Conservation (phyloP, 148 eudicot species). For the Cornus controversa region DNA sequence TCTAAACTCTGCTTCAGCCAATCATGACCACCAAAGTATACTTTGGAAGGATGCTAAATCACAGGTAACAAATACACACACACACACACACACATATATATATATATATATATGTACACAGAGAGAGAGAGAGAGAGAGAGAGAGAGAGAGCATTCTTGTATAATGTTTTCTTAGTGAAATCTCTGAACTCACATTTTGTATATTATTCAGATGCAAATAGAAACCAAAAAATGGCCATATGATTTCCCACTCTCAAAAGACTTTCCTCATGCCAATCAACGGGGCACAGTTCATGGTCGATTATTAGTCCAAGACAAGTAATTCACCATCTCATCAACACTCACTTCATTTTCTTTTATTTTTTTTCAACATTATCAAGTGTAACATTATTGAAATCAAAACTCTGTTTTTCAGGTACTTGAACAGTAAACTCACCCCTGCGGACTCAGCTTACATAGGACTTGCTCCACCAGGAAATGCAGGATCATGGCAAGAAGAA, state of each 20-base stretch:
- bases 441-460: slow-evolving; percentile 70
- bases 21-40: slow-evolving; percentile 19
- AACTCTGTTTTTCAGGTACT: slow-evolving; percentile 12
- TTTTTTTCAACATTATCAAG: neutral
- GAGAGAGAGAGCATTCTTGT: no score
- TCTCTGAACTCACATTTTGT: neutral
- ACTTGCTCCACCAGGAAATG: slow-evolving; percentile 66
- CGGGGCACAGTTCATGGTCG: slow-evolving; percentile 65
- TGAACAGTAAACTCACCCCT: slow-evolving; percentile 10
- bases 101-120: no score
- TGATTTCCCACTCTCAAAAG: slow-evolving; percentile 48
- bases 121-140: no score
- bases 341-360: no score
- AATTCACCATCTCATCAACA: slow-evolving; percentile 2
- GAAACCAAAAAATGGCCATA: slow-evolving; percentile 79
- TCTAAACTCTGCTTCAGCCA: slow-evolving; percentile 40
- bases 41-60: slow-evolving; percentile 49
- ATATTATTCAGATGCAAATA: slow-evolving; percentile 38
- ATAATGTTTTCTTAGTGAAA: neutral
- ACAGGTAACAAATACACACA: slow-evolving; percentile 53
- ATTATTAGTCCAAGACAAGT: slow-evolving; percentile 68
- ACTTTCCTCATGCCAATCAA: slow-evolving; percentile 48
- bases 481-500: slow-evolving; percentile 79
- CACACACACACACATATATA: neutral
- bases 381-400: neutral